Evolutionary conservation across 1,284 basidiomycete genomes (phyloP), one percentile per base, ranked within the genome.

Genomic region (Crocinoboletus sp.): DNA sequence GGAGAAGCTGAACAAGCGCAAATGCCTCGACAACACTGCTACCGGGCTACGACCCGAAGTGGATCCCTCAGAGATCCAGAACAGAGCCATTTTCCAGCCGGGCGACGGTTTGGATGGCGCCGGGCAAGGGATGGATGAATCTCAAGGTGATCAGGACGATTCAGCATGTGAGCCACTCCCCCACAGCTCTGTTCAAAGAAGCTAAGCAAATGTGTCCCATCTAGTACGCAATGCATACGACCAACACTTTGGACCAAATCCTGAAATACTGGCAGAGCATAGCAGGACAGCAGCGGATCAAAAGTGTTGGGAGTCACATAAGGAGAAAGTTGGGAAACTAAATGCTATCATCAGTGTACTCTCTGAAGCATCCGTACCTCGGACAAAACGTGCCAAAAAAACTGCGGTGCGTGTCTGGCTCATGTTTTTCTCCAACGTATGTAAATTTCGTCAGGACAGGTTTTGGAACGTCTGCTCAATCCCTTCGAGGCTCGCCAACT

Each of bases 1-100:
- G 65, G 73, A 74, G 59, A 84, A 88, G 56, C 69, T 84, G 43
- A 85, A 86, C 69, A 85, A 80, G 59, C 59, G 80, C 30, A 76
- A 69, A 61, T 61, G 64, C 31, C 56, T 69, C 50, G 54, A 55
- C 38, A 57, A 71, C 48, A 54, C 57, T 16, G 55, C 56, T n/a
- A 56, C 65, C 33, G 43, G 45, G 17, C 19, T 17, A 23, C 38
- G 8, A 5, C 20, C 28, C 8, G 50, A 47, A 32, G 17, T 27
- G 15, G 30, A 28, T 6, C 36, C 39, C 22, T 48, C 54, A 24
- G 39, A 32, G 15, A 27, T 17, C 25, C 44, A 43, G 25, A 35
- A 40, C 15, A 46, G 48, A 8, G 23, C 50, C 16, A 25, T 41
- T 32, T 35, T 39, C 15, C 41, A 32, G 5, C 25, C 51, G 43